Evolutionary conservation across 148 eudicot genomes (phyloP).

Genomic region (Heliosperma pusillum): DNA sequence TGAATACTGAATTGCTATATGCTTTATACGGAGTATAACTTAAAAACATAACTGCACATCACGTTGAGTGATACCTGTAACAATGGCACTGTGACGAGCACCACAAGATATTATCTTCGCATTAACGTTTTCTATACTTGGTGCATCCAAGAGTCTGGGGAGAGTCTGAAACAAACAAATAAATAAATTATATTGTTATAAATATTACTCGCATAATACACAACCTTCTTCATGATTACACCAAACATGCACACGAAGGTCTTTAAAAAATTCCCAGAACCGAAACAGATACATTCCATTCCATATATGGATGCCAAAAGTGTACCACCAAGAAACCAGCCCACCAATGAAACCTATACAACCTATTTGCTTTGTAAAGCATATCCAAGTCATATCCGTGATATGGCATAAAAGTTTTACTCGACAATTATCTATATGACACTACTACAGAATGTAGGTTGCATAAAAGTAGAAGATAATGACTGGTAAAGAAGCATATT

Average conservation of each 20-base stretch:
- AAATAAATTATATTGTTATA: neutral
- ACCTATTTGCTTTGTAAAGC: neutral
- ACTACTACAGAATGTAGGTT: too few relatives aligned
- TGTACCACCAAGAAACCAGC: neutral
- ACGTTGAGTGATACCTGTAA: constrained; percentile 52
- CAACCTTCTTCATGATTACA: neutral
- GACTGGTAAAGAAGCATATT: neutral
- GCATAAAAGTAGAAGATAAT: neutral
- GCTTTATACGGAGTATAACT: too few relatives aligned
- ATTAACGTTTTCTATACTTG: constrained; percentile 60
- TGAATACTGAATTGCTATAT: neutral
- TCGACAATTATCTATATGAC: too few relatives aligned
- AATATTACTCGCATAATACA: neutral
- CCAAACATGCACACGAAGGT: neutral
- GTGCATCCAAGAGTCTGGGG: constrained; percentile 82
- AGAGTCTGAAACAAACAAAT: constrained; percentile 48
- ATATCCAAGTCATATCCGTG: neutral
- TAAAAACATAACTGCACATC: too few relatives aligned
- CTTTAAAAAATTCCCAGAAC: neutral
- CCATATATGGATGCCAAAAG: neutral
- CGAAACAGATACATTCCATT: neutral
- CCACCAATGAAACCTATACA: neutral
- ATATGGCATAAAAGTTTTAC: neutral
- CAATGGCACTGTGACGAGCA: constrained; percentile 91
- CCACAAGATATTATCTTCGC: constrained; percentile 83